Evolutionary conservation across 2,329 filamentous ascomycete species (phyloP).

Genomic region (Bisporella sp.): DNA sequence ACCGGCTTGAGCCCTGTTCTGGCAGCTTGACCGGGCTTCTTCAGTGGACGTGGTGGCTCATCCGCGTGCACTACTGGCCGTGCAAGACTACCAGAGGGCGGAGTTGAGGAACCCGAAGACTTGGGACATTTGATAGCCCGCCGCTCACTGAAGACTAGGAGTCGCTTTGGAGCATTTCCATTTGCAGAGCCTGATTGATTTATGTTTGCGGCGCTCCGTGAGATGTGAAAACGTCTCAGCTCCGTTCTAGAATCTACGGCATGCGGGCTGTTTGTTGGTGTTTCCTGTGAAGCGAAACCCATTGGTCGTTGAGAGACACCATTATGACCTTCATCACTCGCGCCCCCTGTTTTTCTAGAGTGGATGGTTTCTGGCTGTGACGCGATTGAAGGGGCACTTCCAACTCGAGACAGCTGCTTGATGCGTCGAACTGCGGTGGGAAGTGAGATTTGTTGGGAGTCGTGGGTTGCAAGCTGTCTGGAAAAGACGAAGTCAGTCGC

Average conservation of each 20-base stretch:
- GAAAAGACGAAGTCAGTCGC: constrained; percentile 22
- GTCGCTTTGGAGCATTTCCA: constrained; percentile 1
- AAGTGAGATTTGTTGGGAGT: background rate
- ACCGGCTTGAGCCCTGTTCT: constrained; percentile 8
- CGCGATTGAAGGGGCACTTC: constrained; percentile 6
- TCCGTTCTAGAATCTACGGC: no score
- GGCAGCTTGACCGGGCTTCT: constrained; percentile 20
- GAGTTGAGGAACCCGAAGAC: constrained; percentile 2
- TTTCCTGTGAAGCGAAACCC: no score
- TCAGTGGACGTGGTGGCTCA: constrained; percentile 12
- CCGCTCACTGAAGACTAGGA: constrained; percentile 51
- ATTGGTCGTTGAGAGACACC: no score
- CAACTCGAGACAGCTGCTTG: constrained; percentile 13
- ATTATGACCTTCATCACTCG: no score
- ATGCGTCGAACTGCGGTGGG: constrained; percentile 12
- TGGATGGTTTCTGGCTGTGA: no score
- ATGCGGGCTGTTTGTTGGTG: background rate
- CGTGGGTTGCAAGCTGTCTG: constrained; percentile 12
- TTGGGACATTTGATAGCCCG: constrained; percentile 28
- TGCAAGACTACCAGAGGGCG: background rate
- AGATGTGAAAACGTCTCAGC: constrained; percentile 46
- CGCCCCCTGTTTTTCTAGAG: no score
- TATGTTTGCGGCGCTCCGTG: constrained; percentile 32
- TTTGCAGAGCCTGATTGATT: background rate
- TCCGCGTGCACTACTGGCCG: background rate